phyloP scores from a whole-genome alignment of 305 asterid genomes.

The Striga hermonthica region DNA sequence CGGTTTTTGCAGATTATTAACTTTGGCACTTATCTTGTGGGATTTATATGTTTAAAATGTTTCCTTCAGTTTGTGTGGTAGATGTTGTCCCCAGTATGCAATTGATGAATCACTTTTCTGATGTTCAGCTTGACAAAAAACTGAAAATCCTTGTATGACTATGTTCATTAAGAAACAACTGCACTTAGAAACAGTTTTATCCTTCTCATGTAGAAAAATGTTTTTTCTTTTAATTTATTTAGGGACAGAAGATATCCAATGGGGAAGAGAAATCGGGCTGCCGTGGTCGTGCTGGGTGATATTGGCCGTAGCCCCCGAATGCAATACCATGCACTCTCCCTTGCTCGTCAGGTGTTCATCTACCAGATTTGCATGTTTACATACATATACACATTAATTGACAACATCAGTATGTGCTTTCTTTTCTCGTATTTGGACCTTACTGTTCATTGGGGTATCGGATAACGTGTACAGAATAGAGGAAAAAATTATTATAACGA shows the following conservation, averaged over 20 bases:
- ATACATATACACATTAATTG: too few species aligned
- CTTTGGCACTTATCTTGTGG: too few species aligned
- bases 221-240: background rate
- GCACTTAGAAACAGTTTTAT: background rate
- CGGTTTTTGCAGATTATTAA: background rate
- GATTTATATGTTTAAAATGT: background rate
- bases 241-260: constrained; percentile 32
- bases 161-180: background rate
- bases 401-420: too few species aligned
- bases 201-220: background rate
- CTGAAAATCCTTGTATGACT: background rate
- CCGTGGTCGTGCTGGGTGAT: constrained; percentile 92
- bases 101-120: background rate
- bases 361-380: background rate
- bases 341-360: constrained; percentile 72
- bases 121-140: background rate
- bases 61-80: background rate
- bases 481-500: too few species aligned
- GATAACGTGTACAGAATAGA: too few species aligned
- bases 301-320: constrained; percentile 94
- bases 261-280: constrained; percentile 71
- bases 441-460: too few species aligned
- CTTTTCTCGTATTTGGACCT: too few species aligned
- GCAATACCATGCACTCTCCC: constrained; percentile 96
- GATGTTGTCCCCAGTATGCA: background rate